phyloP scores from a whole-genome alignment of 1,284 basidiomycete species.

The Trametes pubescens region DNA sequence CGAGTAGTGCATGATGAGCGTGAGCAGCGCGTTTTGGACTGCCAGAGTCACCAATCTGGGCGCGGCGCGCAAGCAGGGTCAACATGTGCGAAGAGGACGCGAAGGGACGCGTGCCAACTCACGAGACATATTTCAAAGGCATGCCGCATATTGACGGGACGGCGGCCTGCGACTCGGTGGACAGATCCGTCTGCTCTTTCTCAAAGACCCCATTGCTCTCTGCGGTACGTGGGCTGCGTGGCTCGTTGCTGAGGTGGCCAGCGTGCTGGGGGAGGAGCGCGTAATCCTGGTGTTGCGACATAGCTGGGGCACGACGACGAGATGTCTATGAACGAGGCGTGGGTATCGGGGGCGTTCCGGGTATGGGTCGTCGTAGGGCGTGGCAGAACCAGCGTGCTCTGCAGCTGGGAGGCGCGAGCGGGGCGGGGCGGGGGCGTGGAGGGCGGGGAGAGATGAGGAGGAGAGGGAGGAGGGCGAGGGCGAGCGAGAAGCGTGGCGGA shows the following conservation, averaged over 20 bases:
- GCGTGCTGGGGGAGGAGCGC: conserved; percentile 37
- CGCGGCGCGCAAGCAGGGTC: background rate
- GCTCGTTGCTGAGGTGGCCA: conserved; percentile 37
- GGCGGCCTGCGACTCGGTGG: conserved; percentile 44
- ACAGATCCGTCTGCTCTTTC: conserved; percentile 56
- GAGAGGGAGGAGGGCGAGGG: conserved; percentile 16
- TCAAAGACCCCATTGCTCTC: conserved; percentile 46
- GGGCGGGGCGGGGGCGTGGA: conserved; percentile 5
- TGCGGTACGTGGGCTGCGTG: conserved; percentile 41
- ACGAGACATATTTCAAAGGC: conserved; percentile 72
- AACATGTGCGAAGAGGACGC: conserved; percentile 51
- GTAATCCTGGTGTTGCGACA: conserved; percentile 46
- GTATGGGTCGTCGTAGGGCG: conserved; percentile 25
- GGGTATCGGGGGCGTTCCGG: conserved; percentile 37
- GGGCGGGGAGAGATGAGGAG: conserved; percentile 6
- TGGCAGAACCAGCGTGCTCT: conserved; percentile 39
- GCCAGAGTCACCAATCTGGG: conserved; percentile 89
- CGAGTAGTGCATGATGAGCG: conserved; percentile 97
- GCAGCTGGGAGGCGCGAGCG: conserved; percentile 37
- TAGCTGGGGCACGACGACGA: conserved; percentile 33
- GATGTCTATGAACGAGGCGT: conserved; percentile 27
- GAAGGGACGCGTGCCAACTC: conserved; percentile 41
- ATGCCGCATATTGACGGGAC: conserved; percentile 66
- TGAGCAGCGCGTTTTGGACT: conserved; percentile 94
- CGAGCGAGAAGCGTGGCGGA: conserved; percentile 17